These are phyloP conservation scores for Asclepias syriaca DNA, from an alignment of 257 asterid species.

Conservation along the genomic window DNA sequence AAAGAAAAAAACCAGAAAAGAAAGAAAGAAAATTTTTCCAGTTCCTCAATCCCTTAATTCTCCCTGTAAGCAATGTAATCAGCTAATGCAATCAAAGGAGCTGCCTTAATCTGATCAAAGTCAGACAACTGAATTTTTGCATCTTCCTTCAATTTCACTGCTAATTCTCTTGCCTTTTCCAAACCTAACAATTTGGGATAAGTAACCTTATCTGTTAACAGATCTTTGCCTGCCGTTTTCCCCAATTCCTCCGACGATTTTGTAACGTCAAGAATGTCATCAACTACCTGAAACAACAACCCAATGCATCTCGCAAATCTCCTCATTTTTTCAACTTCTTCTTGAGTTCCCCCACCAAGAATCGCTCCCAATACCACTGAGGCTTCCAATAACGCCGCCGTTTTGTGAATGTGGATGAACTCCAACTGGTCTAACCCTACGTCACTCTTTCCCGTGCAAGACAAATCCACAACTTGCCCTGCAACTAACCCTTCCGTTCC, in stretches of 20 bases:
- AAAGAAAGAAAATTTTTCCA: too few relatives aligned
- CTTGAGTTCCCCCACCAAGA: constrained; percentile 52
- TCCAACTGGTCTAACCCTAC: constrained; percentile 52
- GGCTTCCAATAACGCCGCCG: constrained; percentile 65
- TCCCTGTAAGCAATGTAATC: constrained; percentile 68
- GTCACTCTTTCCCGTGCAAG: constrained; percentile 34
- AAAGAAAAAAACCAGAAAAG: too few relatives aligned
- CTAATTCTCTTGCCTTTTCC: constrained; percentile 63
- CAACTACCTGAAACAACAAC: constrained; percentile 69
- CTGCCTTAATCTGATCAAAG: constrained; percentile 47
- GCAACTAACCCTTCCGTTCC: constrained; percentile 75
- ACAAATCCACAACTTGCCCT: constrained; percentile 71
- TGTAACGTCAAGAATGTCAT: constrained; percentile 72
- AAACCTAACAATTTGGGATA: constrained; percentile 76
- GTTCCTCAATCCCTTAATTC: constrained; percentile 23
- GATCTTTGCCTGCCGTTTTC: constrained; percentile 76
- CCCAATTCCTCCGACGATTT: constrained; percentile 65
- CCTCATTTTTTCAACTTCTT: constrained; percentile 48
- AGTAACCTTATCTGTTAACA: constrained; percentile 55
- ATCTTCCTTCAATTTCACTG: constrained; percentile 43
- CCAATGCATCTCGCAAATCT: constrained; percentile 62
- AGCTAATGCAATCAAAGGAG: constrained; percentile 63
- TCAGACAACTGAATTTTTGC: constrained; percentile 55
- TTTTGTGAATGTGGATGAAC: constrained; percentile 67
- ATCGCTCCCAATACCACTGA: constrained; percentile 68